Base-by-base conservation (phyloP, 2,329 filamentous ascomycete genomes). In the Cadophora sp. region DNA sequence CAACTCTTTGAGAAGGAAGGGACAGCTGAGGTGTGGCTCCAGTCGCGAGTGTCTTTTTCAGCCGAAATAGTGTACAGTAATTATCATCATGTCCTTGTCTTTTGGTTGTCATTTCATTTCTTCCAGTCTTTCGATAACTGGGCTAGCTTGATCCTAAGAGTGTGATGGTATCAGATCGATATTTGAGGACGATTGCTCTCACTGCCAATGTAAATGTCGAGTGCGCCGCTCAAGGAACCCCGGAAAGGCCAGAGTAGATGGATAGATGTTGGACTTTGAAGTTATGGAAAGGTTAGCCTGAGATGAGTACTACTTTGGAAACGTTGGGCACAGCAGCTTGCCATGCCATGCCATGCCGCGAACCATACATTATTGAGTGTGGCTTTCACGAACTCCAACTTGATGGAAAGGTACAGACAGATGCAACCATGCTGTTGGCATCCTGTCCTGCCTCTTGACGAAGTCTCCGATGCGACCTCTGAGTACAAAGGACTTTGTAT, bases 401-500 rank as follows among this genome's bases (percentile, higher is more conserved):
- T 48, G 59, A 31, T 48, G 40, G 59, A 22, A 24, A 62, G 26
- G 40, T 22, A 31, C 22, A 46, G 34, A 27, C 11, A 31, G 48
- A 56, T 46, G 29, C 29, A 43, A 43, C 8, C 40, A 43, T 60
- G 26, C 37, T 19, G 58, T 14, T 60, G 31, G 55, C 55, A 58
- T 37, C n/a, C 27, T n/a, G 5, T 31, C n/a, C 22, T 55, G 43
- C 59, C 66, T 64, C 34, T 48, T 61, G 55, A 60, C 26, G 26
- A 64, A 68, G 55, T 64, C 56, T 64, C 62, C 62, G 55, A 61
- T 64, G 62, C 55, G 31, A 64, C 24, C 14, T 12, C 40, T 40
- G 37, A 59, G 50, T 34, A 68, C 66, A 62, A 53, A 56, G 62
- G 62, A 19, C 53, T 29, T 68, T 65, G 61, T 68, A 64, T 62